Evolutionary conservation across 768 basidiomycete species (phyloP), one percentile per base, ranked within the genome.

Genomic region (Leccinellum albellum): DNA sequence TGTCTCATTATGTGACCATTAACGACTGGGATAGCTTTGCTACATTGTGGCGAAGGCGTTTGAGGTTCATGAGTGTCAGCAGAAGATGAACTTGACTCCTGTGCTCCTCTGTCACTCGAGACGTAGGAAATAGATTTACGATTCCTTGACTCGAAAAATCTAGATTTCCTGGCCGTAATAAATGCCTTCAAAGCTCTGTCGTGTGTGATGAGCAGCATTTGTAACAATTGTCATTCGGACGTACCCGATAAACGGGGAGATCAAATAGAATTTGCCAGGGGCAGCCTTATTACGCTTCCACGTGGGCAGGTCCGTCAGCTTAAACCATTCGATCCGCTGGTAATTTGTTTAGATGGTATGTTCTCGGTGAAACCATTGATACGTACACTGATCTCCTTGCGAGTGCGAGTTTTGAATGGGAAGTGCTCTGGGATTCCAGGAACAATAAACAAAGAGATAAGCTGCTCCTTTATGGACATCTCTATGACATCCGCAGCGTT

Each of bases 251-350:
- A 98, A 97, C 4, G 96, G 95, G 1, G 93, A 85, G 35, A 98
- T 94, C 66, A 98, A 78, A 75, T 97, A 99, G 73, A 97, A 98
- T 71, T 90, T 94, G 42, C 89, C 87, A 15, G 78, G 79, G 56
- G 75, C 77, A 33, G 80, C 76, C 66, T 82, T 89, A 68, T 82
- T 88, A 64, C 84, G 84, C 69, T 83, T 93, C 95, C 95, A 99
- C 1, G 91, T 94, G 1, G 96, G 97, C 9, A 99, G 77, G 69
- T 98, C 94, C 20, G 80, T 78, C 51, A 98, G 76, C 58, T 78
- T 84, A 73, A 97, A 97, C 97, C 97, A 99, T 69, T 94, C 88
- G 63, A 98, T 98, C 78, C 91, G 92, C 95, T 98, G 68, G 35
- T 45, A 21, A 53, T n/a, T 33, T 31, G 56, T 52, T 59, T 37